phyloP scores from a whole-genome alignment of 768 basidiomycete genomes.

The Tremella yokohamensis region DNA sequence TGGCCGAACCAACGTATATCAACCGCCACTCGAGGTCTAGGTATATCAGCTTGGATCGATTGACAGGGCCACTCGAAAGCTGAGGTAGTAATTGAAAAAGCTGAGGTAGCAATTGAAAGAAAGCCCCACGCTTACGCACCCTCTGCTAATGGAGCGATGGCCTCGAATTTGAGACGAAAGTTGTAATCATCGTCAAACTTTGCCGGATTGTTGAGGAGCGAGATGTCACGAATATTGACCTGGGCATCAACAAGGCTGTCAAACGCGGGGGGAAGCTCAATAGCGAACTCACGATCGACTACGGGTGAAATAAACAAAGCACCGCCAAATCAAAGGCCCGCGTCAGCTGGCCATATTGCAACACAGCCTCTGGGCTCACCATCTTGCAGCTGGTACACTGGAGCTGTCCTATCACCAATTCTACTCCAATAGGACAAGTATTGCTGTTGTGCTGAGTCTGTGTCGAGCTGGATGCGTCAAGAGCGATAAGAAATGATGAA shows the following conservation, averaged over 20 bases:
- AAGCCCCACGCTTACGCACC: conserved; percentile 61
- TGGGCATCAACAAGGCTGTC: conserved; percentile 6
- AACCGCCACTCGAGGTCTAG: conserved; percentile 96
- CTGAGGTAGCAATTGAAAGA: not conserved
- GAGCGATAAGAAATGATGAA: conserved; percentile 4
- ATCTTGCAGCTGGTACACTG: not conserved
- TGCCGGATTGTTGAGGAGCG: conserved; percentile 86
- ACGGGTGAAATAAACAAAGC: conserved; percentile 4
- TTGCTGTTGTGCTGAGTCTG: too few species aligned
- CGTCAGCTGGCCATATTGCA: not conserved
- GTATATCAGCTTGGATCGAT: not conserved
- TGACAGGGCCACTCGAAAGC: not conserved
- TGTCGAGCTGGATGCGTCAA: not conserved
- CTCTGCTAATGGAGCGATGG: conserved; percentile 83
- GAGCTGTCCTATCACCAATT: too few species aligned
- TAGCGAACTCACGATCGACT: conserved; percentile 38
- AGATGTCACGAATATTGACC: conserved; percentile 54
- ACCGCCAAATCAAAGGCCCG: not conserved
- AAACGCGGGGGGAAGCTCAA: too few species aligned
- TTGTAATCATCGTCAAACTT: conserved; percentile 84
- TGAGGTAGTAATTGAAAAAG: not conserved
- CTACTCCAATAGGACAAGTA: too few species aligned
- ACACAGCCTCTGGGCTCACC: not conserved
- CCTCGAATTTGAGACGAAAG: conserved; percentile 96
- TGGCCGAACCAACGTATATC: conserved; percentile 93